These are phyloP conservation scores for Talaromyces islandicus DNA, from an alignment of 2,329 filamentous ascomycete genomes.

Conservation along the genomic window DNA sequence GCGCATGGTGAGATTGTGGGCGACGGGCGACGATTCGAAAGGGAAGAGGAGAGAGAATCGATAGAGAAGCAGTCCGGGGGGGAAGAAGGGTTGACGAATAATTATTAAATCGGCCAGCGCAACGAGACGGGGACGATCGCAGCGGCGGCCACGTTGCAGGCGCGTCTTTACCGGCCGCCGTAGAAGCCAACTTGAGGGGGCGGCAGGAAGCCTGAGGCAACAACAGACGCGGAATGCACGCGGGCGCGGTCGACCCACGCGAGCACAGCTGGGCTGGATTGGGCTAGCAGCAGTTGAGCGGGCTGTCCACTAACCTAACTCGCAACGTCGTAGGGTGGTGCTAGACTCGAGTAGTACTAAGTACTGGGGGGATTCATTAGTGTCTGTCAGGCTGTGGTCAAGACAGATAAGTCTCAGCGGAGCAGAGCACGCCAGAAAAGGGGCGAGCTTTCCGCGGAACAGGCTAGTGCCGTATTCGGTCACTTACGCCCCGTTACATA, in stretches of 20 bases:
- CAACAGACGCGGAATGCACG: background rate
- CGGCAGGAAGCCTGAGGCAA: slow-evolving; percentile 1
- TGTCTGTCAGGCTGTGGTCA: background rate
- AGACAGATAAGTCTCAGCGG: too few relatives aligned
- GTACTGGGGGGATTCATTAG: too few relatives aligned
- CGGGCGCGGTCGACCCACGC: background rate
- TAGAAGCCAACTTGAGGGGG: slow-evolving; percentile 4
- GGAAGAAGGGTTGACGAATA: background rate
- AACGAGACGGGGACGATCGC: background rate
- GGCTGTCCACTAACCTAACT: too few relatives aligned
- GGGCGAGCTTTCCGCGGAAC: background rate
- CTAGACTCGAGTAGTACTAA: too few relatives aligned
- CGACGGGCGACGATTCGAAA: slow-evolving; percentile 10
- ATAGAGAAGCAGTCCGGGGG: slow-evolving; percentile 1
- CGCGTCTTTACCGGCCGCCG: slow-evolving; percentile 25
- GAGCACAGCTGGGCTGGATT: background rate
- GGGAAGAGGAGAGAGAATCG: slow-evolving; percentile 1
- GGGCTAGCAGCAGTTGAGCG: background rate
- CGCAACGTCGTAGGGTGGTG: background rate
- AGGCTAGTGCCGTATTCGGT: background rate
- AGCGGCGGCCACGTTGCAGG: slow-evolving; percentile 37
- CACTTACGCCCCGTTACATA: background rate
- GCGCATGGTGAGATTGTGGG: slow-evolving; percentile 30
- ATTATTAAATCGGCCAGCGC: background rate
- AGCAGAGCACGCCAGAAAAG: too few relatives aligned